A percentile compares a stretch with the other conserved stretches of the same genome.
Evolutionary conservation across 345 rosid genomes (phyloP).

Genomic region (Nasturtium officinale): DNA sequence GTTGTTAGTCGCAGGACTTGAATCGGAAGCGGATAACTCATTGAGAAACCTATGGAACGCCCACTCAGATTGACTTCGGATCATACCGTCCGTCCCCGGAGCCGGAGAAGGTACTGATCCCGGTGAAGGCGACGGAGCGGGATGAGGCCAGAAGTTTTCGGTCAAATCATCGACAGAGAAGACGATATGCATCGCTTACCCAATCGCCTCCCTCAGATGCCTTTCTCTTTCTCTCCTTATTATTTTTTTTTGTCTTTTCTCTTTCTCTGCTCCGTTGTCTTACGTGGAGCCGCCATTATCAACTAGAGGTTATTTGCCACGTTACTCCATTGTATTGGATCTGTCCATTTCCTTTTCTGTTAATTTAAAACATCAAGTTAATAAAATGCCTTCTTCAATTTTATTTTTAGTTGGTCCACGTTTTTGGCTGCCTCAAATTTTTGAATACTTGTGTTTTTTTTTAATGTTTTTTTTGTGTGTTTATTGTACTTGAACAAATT

Average conservation of each 20-base stretch:
- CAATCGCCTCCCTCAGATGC: conserved; percentile 42
- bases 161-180: conserved; percentile 74
- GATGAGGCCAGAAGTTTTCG: conserved; percentile 60
- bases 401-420: background rate
- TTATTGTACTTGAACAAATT: background rate
- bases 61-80: conserved; percentile 75
- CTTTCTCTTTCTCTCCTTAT: background rate
- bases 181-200: conserved; percentile 51
- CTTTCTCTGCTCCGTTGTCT: conserved; percentile 24
- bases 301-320: conserved; percentile 18
- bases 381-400: background rate
- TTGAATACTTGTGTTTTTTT: no score
- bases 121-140: conserved; percentile 41
- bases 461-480: no score
- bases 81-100: conserved; percentile 46
- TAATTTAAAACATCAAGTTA: background rate
- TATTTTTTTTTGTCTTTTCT: background rate
- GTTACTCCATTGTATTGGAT: conserved; percentile 26
- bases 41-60: conserved; percentile 59
- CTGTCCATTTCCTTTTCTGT: background rate
- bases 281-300: conserved; percentile 37
- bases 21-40: conserved; percentile 46
- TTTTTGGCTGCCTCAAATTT: background rate
- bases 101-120: background rate
- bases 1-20: conserved; percentile 40